Evolutionary conservation across 2,329 filamentous ascomycete genomes (phyloP), one percentile per base, ranked within the genome.

Genomic region (Cercospora sp.): DNA sequence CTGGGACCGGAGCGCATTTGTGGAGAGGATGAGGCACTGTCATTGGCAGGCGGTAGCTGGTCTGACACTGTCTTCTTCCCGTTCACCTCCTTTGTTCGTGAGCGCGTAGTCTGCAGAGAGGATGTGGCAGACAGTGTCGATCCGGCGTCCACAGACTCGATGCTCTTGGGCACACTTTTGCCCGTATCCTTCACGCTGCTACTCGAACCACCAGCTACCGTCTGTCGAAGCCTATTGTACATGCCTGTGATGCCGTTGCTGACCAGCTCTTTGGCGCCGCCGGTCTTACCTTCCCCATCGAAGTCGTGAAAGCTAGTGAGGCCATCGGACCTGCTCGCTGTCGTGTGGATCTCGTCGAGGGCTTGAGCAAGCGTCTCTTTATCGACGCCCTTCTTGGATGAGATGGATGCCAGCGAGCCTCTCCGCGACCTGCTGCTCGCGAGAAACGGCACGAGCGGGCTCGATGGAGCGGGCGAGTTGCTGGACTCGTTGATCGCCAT

Each of bases 221-320:
- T 78, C 65, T 77, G 76, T 77, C 90, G 89, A 74, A 98, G 86
- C 43, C 93, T 89, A 80, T 87, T 95, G 79, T 97, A 98, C 43
- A 98, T 82, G 0, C 94, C 93, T 76, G 91, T 97, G 58, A 98
- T 83, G 21, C 78, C 78, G 67, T 74, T 77, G 65, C 74, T 77
- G 64, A 79, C 78, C 34, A 79, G 68, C 72, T 80, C 78, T 72
- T 79, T 80, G 10, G 78, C 72, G 16, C 77, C 77, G 16, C 70
- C 49, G 26, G 74, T 70, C 24, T 64, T 66, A 40, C 67, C 71
- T 4, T 94, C 93, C 79, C 94, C 91, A 70, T 95, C 91, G 75
- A 97, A 94, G 77, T 97, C 94, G 80, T 96, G 96, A 81, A 98
- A 98, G 8, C 93, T 96, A 2, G 94, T 98, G 59, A 98, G 85